Evolutionary conservation across 164 flowering plant species (phyloP), one percentile per base, ranked within the genome.

Genomic region (Saururus chinensis): DNA sequence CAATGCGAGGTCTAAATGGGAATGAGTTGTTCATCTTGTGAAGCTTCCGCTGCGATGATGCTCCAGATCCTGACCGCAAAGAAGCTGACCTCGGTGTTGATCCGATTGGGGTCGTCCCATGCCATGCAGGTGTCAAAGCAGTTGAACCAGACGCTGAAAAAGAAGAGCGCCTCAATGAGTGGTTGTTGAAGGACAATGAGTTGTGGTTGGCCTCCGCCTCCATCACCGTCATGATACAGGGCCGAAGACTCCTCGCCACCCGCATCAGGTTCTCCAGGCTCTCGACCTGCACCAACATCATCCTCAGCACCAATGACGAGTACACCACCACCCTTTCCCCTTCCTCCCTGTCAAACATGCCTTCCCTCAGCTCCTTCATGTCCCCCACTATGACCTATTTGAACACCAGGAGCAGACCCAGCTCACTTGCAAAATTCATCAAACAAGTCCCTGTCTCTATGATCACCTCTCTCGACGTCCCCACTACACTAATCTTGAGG

Each of bases 131-230:
- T 52, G 9, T 66, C 82, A 1, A 81, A 53, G 68, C 77, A 77
- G 54, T 84, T 81, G 40, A 82, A 82, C 40, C 35, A 73, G 16
- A 81, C 78, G 51, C 85, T 73, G 61, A 53, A 77, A 73, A 20
- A 84, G 75, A 82, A 84, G 23, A 86, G 72, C 3, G 71, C 72
- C 63, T 86, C 84, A 8, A 69, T 73, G 69, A 84, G 3, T 85
- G 75, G 56, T 66, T 64, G 42, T 72, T 70, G 53, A 82, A 84
- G 0, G 54, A 59, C 4, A 78, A 75, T 10, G 83, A 79, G 35
- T 81, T 84, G 57, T 66, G 79, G 71, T 80, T 81, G 37, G 73
- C 80, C 52, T 84, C 92, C 26, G 70, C 63, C 64, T 82, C 87
- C 4, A 42, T 53, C 11, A 86, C 68, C 54, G 77, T 75, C 81